Evolutionary conservation across 2,329 filamentous ascomycete genomes (phyloP).

Genomic region (Ophiocordyceps unilateralis): DNA sequence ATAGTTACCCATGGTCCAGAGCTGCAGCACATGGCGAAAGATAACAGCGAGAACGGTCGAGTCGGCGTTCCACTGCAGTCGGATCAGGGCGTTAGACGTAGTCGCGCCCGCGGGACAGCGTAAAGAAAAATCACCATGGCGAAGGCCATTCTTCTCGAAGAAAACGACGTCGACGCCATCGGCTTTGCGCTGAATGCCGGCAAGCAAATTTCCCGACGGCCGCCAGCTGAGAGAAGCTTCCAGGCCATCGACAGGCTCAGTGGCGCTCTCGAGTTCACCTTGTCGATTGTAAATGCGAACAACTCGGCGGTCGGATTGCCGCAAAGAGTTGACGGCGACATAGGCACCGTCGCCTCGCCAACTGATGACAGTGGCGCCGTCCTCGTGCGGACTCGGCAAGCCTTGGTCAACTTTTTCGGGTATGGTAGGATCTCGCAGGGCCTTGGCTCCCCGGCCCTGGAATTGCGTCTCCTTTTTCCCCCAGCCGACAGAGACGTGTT

Average conservation of each 20-base stretch:
- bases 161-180: constrained; percentile 71
- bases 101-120: constrained; percentile 43
- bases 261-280: constrained; percentile 79
- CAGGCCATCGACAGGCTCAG: constrained; percentile 86
- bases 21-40: constrained; percentile 57
- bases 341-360: constrained; percentile 93
- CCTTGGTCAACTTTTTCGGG: constrained; percentile 85
- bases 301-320: constrained; percentile 51
- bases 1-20: constrained; percentile 97
- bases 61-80: constrained; percentile 75
- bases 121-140: constrained; percentile 88
- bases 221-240: constrained; percentile 81
- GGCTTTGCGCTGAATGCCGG: constrained; percentile 58
- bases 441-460: constrained; percentile 74
- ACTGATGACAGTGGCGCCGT: constrained; percentile 54
- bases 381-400: constrained; percentile 54
- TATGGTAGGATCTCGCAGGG: constrained; percentile 81
- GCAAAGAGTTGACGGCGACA: constrained; percentile 70
- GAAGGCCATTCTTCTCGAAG: constrained; percentile 90
- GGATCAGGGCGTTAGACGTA: constrained; percentile 38
- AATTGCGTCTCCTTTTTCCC: constrained; percentile 98
- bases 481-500: constrained; percentile 94
- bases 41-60: constrained; percentile 80
- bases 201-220: constrained; percentile 77
- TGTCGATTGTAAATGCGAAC: constrained; percentile 85